phyloP scores from a whole-genome alignment of 176 grass and related monocot species.

The Carex littledalei region DNA sequence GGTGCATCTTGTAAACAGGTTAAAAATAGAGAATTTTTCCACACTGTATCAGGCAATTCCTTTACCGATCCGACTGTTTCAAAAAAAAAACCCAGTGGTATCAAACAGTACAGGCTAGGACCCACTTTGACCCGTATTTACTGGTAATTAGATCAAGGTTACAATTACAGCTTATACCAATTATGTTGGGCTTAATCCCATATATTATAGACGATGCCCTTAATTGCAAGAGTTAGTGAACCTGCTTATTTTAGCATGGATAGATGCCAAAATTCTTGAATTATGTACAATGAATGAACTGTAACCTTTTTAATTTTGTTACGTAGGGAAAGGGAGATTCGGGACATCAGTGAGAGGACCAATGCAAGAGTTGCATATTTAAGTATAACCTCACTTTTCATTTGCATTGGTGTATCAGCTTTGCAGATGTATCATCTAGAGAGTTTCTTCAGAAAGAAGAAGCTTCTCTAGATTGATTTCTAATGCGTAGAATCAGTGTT shows the following conservation, averaged over 20 bases:
- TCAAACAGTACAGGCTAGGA: background rate
- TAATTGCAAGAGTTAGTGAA: background rate
- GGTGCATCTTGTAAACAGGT: slow-evolving; percentile 53
- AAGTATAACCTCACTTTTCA: slow-evolving; percentile 46
- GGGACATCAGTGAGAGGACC: slow-evolving; percentile 50
- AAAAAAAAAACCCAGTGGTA: background rate
- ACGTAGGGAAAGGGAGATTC: slow-evolving; percentile 62
- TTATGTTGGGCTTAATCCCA: background rate
- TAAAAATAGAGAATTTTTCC: background rate
- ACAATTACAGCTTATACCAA: background rate
- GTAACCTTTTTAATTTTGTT: background rate
- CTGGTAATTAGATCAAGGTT: background rate
- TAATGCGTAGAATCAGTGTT: background rate
- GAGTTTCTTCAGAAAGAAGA: slow-evolving; percentile 72
- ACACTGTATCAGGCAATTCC: background rate
- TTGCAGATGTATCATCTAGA: slow-evolving; percentile 53
- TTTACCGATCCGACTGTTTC: background rate
- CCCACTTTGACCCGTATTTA: background rate
- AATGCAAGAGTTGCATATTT: slow-evolving; percentile 59
- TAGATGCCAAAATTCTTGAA: background rate
- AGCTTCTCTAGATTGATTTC: slow-evolving; percentile 46
- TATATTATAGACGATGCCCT: background rate
- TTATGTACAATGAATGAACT: background rate
- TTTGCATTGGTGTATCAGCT: slow-evolving; percentile 55
- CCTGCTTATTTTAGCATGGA: background rate